Conservation (phyloP, 257 asterid species). For the Plantago ovata region DNA sequence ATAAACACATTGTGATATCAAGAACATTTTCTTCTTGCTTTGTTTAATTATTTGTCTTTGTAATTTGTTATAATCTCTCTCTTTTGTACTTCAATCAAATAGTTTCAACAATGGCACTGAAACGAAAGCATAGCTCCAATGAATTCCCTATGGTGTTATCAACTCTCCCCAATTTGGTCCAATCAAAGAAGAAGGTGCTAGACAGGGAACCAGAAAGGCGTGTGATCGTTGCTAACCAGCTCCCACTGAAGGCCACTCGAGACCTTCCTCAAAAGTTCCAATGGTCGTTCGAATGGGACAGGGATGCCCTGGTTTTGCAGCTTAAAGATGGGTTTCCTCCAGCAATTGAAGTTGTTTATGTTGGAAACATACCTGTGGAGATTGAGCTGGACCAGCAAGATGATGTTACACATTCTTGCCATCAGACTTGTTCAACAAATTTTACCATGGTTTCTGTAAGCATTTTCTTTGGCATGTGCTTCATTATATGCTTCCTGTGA, state of each 20-base stretch:
- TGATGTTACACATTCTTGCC: conserved; percentile 73
- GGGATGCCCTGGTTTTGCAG: conserved; percentile 67
- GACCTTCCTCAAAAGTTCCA: conserved; percentile 59
- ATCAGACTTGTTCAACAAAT: conserved; percentile 49
- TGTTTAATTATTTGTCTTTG: too few relatives aligned
- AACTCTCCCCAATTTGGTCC: too few relatives aligned
- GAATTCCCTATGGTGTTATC: too few relatives aligned
- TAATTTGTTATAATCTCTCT: too few relatives aligned
- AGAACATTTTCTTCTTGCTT: too few relatives aligned
- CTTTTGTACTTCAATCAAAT: too few relatives aligned
- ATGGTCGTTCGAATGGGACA: conserved; percentile 83
- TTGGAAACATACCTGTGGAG: conserved; percentile 68
- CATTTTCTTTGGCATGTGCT: conserved; percentile 79
- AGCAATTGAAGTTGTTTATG: conserved; percentile 76
- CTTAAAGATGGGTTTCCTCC: conserved; percentile 84
- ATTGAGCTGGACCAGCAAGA: conserved; percentile 80
- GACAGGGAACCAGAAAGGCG: too few relatives aligned
- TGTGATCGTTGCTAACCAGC: conserved; percentile 56
- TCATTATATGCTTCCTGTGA: conserved; percentile 90
- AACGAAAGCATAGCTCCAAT: too few relatives aligned
- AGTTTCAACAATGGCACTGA: too few relatives aligned
- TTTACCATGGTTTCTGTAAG: conserved; percentile 84
- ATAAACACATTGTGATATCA: too few relatives aligned
- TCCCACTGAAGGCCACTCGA: conserved; percentile 73
- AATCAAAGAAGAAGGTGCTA: too few relatives aligned